These are phyloP conservation scores for Thalassiosira sp. DNA, from an alignment of 352 stramenopile species.

Conservation along the genomic window DNA sequence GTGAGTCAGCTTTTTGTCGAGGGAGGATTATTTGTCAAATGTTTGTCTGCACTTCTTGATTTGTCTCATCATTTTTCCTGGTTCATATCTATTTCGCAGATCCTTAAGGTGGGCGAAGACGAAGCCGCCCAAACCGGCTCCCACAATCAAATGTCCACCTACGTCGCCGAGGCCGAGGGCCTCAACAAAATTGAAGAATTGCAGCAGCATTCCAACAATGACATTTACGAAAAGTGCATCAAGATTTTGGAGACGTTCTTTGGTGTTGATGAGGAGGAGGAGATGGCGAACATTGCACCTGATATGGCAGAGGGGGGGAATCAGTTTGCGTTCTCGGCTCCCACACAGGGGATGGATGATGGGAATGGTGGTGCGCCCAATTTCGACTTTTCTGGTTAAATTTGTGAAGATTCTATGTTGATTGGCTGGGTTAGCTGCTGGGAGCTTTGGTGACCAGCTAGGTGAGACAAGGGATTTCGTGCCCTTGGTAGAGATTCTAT, in stretches of 20 bases:
- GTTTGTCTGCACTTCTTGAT: background rate
- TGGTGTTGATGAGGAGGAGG: constrained; percentile 95
- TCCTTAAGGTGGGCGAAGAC: constrained; percentile 91
- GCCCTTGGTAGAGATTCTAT: constrained; percentile 24
- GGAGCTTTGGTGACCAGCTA: background rate
- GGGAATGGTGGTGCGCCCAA: constrained; percentile 20
- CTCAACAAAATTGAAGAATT: constrained; percentile 96
- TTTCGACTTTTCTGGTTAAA: constrained; percentile 51
- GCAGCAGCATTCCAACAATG: constrained; percentile 95
- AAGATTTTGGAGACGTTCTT: constrained; percentile 97
- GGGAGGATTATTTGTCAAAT: background rate
- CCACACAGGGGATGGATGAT: constrained; percentile 43
- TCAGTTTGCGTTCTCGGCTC: constrained; percentile 78
- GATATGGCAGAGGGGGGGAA: constrained; percentile 64
- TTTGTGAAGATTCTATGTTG: too few relatives aligned
- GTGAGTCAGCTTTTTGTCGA: constrained; percentile 32
- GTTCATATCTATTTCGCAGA: constrained; percentile 70
- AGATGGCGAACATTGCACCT: constrained; percentile 84
- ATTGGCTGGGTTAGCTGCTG: too few relatives aligned
- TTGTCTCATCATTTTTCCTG: too few relatives aligned
- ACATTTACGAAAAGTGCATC: constrained; percentile 91
- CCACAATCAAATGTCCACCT: constrained; percentile 94
- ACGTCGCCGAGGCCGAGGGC: constrained; percentile 94
- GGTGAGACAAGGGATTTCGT: background rate
- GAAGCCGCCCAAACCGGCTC: constrained; percentile 87